Percentiles rank a stretch among this genome's conserved stretches.
These are phyloP conservation scores for Globisporangium mamillatum DNA, from an alignment of 352 stramenopile species.

Conservation along the genomic window DNA sequence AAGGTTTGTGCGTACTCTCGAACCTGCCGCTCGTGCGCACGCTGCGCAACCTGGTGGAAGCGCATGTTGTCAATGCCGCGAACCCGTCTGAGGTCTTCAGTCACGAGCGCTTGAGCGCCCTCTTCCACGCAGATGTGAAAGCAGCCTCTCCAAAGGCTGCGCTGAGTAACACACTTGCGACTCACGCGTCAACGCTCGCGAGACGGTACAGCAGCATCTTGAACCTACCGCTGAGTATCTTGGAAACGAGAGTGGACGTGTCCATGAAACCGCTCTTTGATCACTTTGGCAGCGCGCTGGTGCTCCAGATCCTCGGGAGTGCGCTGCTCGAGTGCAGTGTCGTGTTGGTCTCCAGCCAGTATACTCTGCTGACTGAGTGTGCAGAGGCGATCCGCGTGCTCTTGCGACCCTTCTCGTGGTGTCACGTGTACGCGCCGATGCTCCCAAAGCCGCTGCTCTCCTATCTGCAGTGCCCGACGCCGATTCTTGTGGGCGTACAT, in stretches of 20 bases:
- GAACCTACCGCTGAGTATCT: conserved; percentile 31
- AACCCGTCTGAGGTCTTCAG: conserved; percentile 43
- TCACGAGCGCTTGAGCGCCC: conserved; percentile 36
- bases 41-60: conserved; percentile 53
- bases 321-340: conserved; percentile 86
- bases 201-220: conserved; percentile 40
- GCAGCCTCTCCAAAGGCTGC: conserved; percentile 11
- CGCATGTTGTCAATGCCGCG: conserved; percentile 36
- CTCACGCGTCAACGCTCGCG: conserved; percentile 30
- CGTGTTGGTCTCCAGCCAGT: conserved; percentile 81
- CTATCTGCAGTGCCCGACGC: conserved; percentile 88
- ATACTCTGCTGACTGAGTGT: conserved; percentile 77
- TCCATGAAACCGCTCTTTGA: conserved; percentile 66
- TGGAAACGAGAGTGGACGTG: conserved; percentile 63
- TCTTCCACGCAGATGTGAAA: conserved; percentile 32
- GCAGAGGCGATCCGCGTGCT: conserved; percentile 84
- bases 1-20: conserved; percentile 70
- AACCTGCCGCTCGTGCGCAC: conserved; percentile 59
- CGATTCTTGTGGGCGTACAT: conserved; percentile 86
- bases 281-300: conserved; percentile 61
- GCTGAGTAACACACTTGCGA: conserved; percentile 26
- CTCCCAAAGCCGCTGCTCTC: conserved; percentile 81
- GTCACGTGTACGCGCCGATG: conserved; percentile 87
- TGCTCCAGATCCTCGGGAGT: conserved; percentile 74
- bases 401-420: conserved; percentile 87